These are phyloP conservation scores for Coemansia sp. DNA, from an alignment of 192 early-diverging fungal species.

Conservation along the genomic window DNA sequence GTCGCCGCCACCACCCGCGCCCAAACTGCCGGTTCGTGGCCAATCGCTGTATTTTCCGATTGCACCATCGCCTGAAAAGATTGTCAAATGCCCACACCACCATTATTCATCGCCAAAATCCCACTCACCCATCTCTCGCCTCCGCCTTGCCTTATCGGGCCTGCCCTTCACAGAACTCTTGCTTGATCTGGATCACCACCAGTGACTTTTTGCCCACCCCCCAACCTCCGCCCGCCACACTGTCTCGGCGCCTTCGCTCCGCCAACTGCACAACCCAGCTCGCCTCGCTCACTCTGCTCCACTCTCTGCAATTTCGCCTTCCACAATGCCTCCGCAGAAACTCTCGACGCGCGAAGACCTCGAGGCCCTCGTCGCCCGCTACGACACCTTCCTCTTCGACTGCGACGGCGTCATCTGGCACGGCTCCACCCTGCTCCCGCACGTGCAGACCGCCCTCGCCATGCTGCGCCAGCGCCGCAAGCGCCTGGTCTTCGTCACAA, in stretches of 20 bases:
- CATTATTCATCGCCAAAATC: background rate
- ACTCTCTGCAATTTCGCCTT: background rate
- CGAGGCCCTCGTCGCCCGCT: conserved; percentile 64
- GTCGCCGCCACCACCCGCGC: conserved; percentile 7
- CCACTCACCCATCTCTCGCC: too few relatives aligned
- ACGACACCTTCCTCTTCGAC: conserved; percentile 95
- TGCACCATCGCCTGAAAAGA: conserved; percentile 6
- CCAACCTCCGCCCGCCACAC: too few relatives aligned
- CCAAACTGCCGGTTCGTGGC: conserved; percentile 2
- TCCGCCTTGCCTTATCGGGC: too few relatives aligned
- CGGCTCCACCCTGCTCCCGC: conserved; percentile 64
- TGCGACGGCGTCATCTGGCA: conserved; percentile 99
- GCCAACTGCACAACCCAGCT: too few relatives aligned
- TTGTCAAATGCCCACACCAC: background rate
- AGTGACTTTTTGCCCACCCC: too few relatives aligned
- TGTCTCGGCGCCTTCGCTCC: too few relatives aligned
- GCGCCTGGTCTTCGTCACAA: conserved; percentile 93
- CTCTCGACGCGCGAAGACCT: conserved; percentile 36
- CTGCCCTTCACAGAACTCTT: too few relatives aligned
- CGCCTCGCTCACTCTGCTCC: too few relatives aligned
- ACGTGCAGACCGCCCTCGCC: conserved; percentile 69
- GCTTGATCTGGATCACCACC: too few relatives aligned
- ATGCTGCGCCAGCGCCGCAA: conserved; percentile 77
- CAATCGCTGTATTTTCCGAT: conserved; percentile 21
- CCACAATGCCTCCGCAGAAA: conserved; percentile 22